Evolutionary conservation across 176 grass and related monocot genomes (phyloP).

Genomic region (Oryza brachyantha): DNA sequence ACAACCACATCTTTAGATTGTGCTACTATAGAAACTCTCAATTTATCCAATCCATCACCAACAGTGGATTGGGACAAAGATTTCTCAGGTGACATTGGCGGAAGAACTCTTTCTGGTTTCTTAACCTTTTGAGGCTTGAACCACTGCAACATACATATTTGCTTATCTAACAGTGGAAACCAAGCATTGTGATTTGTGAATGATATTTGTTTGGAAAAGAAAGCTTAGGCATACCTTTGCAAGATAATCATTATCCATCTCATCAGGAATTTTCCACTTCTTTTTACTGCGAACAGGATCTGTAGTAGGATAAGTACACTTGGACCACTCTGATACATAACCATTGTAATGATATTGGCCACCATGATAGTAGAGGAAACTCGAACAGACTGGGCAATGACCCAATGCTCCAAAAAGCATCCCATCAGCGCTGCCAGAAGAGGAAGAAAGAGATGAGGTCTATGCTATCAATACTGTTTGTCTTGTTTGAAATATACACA

Average conservation of each 20-base stretch:
- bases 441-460: neutral
- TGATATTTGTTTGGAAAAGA: neutral
- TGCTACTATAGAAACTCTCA: slow-evolving; percentile 72
- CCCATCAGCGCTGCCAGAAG: slow-evolving; percentile 70
- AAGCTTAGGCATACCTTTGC: slow-evolving; percentile 56
- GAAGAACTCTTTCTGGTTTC: slow-evolving; percentile 75
- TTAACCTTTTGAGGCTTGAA: slow-evolving; percentile 87
- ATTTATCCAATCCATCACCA: slow-evolving; percentile 64
- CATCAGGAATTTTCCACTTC: slow-evolving; percentile 80
- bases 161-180: slow-evolving; percentile 3
- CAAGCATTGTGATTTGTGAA: neutral
- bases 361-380: slow-evolving; percentile 58
- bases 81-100: slow-evolving; percentile 71
- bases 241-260: slow-evolving; percentile 63
- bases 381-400: slow-evolving; percentile 77
- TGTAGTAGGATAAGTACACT: slow-evolving; percentile 74
- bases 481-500: neutral
- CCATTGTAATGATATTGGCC: slow-evolving; percentile 76
- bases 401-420: slow-evolving; percentile 94
- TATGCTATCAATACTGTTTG: neutral
- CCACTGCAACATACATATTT: slow-evolving; percentile 74
- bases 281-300: slow-evolving; percentile 69
- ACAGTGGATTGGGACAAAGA: slow-evolving; percentile 37
- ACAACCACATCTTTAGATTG: slow-evolving; percentile 59
- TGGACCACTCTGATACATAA: slow-evolving; percentile 90